Base-by-base conservation (phyloP, 768 basidiomycete genomes). In the Termitomyces eurrhizus region DNA sequence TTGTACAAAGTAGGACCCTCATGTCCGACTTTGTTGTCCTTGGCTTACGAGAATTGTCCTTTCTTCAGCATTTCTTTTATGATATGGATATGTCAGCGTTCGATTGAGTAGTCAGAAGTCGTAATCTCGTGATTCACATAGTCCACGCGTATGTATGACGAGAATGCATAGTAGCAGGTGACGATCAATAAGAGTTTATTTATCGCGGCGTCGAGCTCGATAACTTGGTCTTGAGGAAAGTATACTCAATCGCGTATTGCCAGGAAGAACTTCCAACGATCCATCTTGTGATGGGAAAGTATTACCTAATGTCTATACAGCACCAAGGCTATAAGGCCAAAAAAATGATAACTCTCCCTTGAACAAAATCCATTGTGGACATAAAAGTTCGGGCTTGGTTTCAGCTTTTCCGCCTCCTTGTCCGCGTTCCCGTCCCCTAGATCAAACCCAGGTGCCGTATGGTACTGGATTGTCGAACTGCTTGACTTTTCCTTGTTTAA, bases 401-500 rank as follows among this genome's bases (percentile, higher is more conserved):
- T 76, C 79, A 88, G 85, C 83, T 82, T 75, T 81, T 83, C 87
- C 88, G 86, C 83, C 83, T 92, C 85, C 90, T 85, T 84, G 90
- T 84, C 88, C 92, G 92, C 92, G 92, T 93, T 92, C 90, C 90
- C 89, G 90, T 92, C 88, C 84, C 82, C 89, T 80, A 91, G 82
- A 92, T 42, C 63, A 68, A 85, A 60, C 73, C 73, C 58, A 76
- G 74, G 77, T 72, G 71, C 71, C 61, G 37, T 67, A 39, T 57
- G 67, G 71, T 64, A 67, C 70, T 66, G 75, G 75, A 51, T 73
- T 65, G 68, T 72, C 67, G 59, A 67, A 65, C 65, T 67, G 69
- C 65, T 72, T 62, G 62, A 66, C 66, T 62, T 68, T 66, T 68
- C 69, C 72, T 81, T 73, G 77, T 65, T 79, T 76, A 72, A 4